Percentiles rank a stretch among this genome's conserved stretches.
Evolutionary conservation across 495 filamentous ascomycete species (phyloP).

Genomic region (Lophiostoma macrostomum): DNA sequence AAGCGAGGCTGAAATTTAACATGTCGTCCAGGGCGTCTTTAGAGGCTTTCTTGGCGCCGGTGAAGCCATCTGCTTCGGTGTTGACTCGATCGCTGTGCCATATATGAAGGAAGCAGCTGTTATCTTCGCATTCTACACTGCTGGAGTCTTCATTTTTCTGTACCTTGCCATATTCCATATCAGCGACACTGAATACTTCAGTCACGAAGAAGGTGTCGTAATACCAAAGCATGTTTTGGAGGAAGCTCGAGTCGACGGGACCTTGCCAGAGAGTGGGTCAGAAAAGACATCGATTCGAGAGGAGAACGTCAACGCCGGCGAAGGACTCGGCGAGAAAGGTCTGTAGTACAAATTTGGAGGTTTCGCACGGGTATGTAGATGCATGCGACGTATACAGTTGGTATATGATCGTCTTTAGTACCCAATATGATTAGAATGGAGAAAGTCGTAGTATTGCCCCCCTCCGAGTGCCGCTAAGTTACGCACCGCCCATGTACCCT

Average conservation of each 20-base stretch:
- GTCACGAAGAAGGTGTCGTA: constrained; percentile 18
- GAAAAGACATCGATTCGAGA: constrained; percentile 1
- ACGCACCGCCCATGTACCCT: too few species aligned
- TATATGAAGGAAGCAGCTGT: constrained; percentile 19
- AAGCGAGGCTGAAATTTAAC: background rate
- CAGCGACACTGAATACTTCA: constrained; percentile 18
- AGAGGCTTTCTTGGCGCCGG: constrained; percentile 21
- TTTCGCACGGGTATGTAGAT: too few species aligned
- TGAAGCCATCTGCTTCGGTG: constrained; percentile 25
- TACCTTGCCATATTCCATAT: constrained; percentile 17
- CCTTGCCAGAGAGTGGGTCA: constrained; percentile 2
- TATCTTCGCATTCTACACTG: constrained; percentile 25
- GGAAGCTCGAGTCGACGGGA: constrained; percentile 1
- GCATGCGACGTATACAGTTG: background rate
- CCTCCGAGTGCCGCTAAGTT: too few species aligned
- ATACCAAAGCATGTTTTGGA: constrained; percentile 25
- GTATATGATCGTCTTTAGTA: too few species aligned
- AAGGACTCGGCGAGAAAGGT: background rate
- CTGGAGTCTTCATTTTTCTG: constrained; percentile 10
- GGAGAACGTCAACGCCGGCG: background rate
- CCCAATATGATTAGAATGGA: too few species aligned
- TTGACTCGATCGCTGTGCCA: constrained; percentile 16
- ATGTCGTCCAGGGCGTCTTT: constrained; percentile 12
- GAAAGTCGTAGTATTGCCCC: too few species aligned
- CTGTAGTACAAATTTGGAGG: too few species aligned